Evolutionary conservation across 1,139 yeast species (phyloP), one percentile per base, ranked within the genome.

Genomic region (Pneumocystis murina): DNA sequence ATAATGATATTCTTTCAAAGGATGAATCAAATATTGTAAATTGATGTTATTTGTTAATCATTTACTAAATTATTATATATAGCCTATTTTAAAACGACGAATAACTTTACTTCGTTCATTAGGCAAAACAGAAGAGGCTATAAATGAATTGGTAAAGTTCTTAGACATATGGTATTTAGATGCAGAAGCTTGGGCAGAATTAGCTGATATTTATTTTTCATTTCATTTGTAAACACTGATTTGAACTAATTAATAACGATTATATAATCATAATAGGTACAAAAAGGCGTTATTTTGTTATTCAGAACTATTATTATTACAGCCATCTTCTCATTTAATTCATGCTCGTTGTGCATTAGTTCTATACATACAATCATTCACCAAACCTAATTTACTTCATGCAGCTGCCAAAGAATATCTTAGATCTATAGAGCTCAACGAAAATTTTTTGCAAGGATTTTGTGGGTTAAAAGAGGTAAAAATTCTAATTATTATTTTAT

Each of bases 391-490:
- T 20, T 57, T 41, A 20, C 39, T 61, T 16, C 62, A 62, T 64
- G 73, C 74, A 59, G 74, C 79, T 3, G 72, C 85, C 59, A 79
- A 84, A 70, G 80, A 83, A 70, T 86, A 82, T 69, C 76, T 85
- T 64, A 80, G 92, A 67, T 75, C 89, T n/a, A 83, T 87, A 10
- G 97, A 90, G 74, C 77, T 90, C 60, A 84, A 87, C 69, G 86
- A 85, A 59, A 77, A 77, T 59, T 85, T 82, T 72, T 73, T 81
- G 17, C 80, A 87, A 68, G 86, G 87, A 35, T 90, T 96, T 96
- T 75, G 84, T 64, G 95, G 95, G 24, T 12, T 48, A 24, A 48
- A 48, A 48, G 33, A 48, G 10, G 55, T 48, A 48, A 6, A 40
- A 48, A 48, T 14, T 48, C 30, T 38, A 38, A 38, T 20, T 43